Evolutionary conservation across 352 stramenopile species (phyloP), one percentile per base, ranked within the genome.

Genomic region (Thalassiosira allenii): DNA sequence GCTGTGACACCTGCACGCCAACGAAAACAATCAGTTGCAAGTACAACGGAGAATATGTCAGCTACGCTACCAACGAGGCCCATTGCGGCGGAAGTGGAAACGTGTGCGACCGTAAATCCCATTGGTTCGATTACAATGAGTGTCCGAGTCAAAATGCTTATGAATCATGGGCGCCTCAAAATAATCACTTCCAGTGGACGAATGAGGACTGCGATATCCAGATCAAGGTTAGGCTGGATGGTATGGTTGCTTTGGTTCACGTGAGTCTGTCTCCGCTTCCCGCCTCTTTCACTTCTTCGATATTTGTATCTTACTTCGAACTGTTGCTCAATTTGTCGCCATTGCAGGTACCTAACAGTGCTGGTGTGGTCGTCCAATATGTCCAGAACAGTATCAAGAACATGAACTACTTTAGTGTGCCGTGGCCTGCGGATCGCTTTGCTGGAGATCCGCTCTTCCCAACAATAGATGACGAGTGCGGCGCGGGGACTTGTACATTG

Each of bases 141-240:
- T 81, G 72, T 33, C 49, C 22, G 32, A 54, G 54, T 14, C 72
- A 81, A 34, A 64, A n/a, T 11, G 6, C 20, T 12, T 75, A 75
- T 47, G 43, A 34, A 14, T 12, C 9, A 4, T 11, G 6, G 22
- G 14, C 17, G 44, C 62, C 72, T 4, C 57, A 69, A 17, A n/a
- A 69, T 2, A 75, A 75, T 61, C 58, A 70, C 33, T 75, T 58
- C 47, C 72, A 81, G 43, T 86, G 78, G 78, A 79, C 69, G 17
- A 32, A 67, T 43, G 61, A 43, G 14, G 23, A 5, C n/a, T 86
- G 78, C 22, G 61, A 62, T 9, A 61, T 78, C n/a, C 57, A 85
- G 59, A 14, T 81, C n/a, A 79, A 84, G 69, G 76, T 84, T 5
- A 30, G 75, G 20, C 25, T 65, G 9, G 76, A 84, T 68, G 63